These are phyloP conservation scores for Penicillium dipodomyicola DNA, from an alignment of 495 filamentous ascomycete species.

Conservation along the genomic window DNA sequence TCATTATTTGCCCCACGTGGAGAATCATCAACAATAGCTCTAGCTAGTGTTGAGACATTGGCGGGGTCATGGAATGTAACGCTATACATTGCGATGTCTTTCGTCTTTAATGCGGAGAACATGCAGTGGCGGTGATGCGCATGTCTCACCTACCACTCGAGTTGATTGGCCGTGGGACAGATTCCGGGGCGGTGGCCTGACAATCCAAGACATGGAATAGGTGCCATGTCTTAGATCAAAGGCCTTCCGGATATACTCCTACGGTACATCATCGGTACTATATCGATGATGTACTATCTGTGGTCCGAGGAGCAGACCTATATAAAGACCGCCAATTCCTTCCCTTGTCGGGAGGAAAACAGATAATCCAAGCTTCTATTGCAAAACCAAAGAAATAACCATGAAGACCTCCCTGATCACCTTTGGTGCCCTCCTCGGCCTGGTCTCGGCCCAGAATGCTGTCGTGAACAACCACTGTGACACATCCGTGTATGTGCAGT, in stretches of 20 bases:
- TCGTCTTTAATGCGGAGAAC: slow-evolving; percentile 21
- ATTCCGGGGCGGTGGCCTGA: slow-evolving; percentile 15
- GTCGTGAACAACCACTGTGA: slow-evolving; percentile 29
- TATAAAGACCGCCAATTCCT: slow-evolving; percentile 23
- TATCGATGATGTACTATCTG: neutral
- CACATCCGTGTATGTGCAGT: slow-evolving; percentile 30
- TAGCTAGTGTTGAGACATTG: slow-evolving; percentile 7
- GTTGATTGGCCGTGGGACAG: slow-evolving; percentile 17
- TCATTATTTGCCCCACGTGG: slow-evolving; percentile 10
- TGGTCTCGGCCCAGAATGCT: slow-evolving; percentile 30
- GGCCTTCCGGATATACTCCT: slow-evolving; percentile 13
- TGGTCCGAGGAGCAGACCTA: slow-evolving; percentile 20
- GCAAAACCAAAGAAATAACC: slow-evolving; percentile 17
- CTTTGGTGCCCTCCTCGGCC: slow-evolving; percentile 24
- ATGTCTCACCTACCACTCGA: slow-evolving; percentile 26
- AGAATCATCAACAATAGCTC: slow-evolving; percentile 15
- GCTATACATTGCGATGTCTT: slow-evolving; percentile 19
- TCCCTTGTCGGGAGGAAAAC: slow-evolving; percentile 10
- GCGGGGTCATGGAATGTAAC: slow-evolving; percentile 21
- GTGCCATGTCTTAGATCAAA: slow-evolving; percentile 22
- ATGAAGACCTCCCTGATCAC: slow-evolving; percentile 28
- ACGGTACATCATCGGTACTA: slow-evolving; percentile 12
- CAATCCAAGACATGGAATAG: slow-evolving; percentile 19
- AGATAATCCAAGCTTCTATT: slow-evolving; percentile 16
- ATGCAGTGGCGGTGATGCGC: slow-evolving; percentile 21